phyloP scores from a whole-genome alignment of 768 basidiomycete species.

The Mrakia gelida region DNA sequence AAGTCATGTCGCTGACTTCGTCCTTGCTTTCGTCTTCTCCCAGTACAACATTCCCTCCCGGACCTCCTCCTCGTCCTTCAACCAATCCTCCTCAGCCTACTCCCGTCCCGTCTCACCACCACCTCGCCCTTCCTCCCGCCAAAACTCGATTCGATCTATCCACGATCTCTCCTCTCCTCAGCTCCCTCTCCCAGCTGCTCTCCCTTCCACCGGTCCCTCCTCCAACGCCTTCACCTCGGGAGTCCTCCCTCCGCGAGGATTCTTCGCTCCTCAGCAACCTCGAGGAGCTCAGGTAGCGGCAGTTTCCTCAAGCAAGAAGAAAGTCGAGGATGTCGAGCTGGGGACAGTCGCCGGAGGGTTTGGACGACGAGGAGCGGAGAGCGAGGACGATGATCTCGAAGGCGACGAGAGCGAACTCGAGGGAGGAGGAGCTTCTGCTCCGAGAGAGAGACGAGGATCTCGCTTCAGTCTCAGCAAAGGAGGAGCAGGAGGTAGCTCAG shows the following conservation, averaged over 20 bases:
- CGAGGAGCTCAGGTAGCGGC: not conserved
- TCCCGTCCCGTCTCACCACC: slow-evolving; percentile 10
- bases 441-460: not conserved
- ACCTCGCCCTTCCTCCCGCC: slow-evolving; percentile 3
- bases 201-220: not conserved
- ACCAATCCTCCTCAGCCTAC: not conserved
- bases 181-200: not conserved
- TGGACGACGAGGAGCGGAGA: slow-evolving; percentile 1
- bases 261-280: slow-evolving; percentile 31
- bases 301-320: not conserved
- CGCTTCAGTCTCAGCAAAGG: not conserved
- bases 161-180: slow-evolving; percentile 8
- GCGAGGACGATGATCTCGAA: slow-evolving; percentile 9
- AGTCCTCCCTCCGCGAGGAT: slow-evolving; percentile 22
- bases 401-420: slow-evolving; percentile 7
- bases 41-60: slow-evolving; percentile 25
- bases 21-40: too few species aligned
- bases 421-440: not conserved
- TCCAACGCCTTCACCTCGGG: slow-evolving; percentile 26
- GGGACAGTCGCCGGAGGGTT: not conserved
- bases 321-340: not conserved
- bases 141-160: slow-evolving; percentile 1
- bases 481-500: not conserved
- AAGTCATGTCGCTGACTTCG: not conserved
- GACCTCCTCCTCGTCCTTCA: slow-evolving; percentile 13